phyloP scores from a whole-genome alignment of 345 rosid genomes.

The Erodium maritimum region DNA sequence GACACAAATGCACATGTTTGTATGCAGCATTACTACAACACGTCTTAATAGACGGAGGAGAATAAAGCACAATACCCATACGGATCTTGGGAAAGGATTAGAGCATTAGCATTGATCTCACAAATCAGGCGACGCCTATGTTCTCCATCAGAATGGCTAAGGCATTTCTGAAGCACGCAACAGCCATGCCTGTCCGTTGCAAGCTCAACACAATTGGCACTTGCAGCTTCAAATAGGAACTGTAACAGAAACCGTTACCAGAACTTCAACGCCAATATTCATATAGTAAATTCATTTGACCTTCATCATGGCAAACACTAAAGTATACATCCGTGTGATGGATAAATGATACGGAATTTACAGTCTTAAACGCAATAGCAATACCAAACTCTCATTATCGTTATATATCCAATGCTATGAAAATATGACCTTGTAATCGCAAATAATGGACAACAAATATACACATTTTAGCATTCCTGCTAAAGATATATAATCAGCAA shows the following conservation, averaged over 20 bases:
- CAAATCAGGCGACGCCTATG: slow-evolving; percentile 31
- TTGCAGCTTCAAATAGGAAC: slow-evolving; percentile 66
- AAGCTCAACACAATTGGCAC: slow-evolving; percentile 57
- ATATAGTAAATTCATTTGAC: neutral
- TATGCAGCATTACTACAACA: slow-evolving; percentile 4
- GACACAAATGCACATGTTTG: slow-evolving; percentile 1
- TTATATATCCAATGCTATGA: too few species aligned
- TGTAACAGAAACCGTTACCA: slow-evolving; percentile 17
- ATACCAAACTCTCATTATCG: too few species aligned
- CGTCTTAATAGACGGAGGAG: slow-evolving; percentile 3
- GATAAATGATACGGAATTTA: too few species aligned
- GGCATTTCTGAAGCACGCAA: slow-evolving; percentile 74
- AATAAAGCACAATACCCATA: slow-evolving; percentile 39
- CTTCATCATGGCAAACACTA: neutral
- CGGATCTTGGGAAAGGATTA: slow-evolving; percentile 64
- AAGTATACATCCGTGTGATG: too few species aligned
- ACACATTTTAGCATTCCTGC: too few species aligned
- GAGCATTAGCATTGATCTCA: slow-evolving; percentile 50
- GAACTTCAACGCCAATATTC: too few species aligned
- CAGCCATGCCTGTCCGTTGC: slow-evolving; percentile 78
- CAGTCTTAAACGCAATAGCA: too few species aligned
- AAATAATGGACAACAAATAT: neutral
- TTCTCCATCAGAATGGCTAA: slow-evolving; percentile 38
- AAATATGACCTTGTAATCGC: too few species aligned
- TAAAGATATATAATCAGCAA: too few species aligned